These are phyloP conservation scores for Mortierella sp. DNA, from an alignment of 371 early-diverging fungal genomes.

Conservation along the genomic window DNA sequence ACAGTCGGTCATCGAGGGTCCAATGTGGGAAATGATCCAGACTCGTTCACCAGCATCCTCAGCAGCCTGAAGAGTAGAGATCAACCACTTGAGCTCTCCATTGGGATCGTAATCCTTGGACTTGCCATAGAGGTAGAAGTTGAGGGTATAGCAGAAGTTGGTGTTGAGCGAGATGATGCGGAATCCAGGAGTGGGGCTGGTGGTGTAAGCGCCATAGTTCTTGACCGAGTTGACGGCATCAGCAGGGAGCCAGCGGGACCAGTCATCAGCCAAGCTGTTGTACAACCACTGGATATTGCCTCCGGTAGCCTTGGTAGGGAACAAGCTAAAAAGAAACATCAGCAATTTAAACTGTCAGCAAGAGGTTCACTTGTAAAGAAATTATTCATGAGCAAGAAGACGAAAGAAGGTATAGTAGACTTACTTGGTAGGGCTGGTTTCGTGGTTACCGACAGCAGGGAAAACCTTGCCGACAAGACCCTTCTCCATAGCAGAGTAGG, in stretches of 20 bases:
- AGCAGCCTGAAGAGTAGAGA: slow-evolving; percentile 60
- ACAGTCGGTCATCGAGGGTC: slow-evolving; percentile 63
- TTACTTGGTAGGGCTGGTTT: slow-evolving; percentile 44
- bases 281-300: slow-evolving; percentile 57
- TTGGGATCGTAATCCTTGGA: slow-evolving; percentile 59
- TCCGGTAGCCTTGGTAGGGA: slow-evolving; percentile 53
- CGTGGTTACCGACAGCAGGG: slow-evolving; percentile 70
- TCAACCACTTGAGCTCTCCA: slow-evolving; percentile 61
- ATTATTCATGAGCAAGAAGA: too few species aligned
- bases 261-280: slow-evolving; percentile 46
- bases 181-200: slow-evolving; percentile 56
- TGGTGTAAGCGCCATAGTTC: slow-evolving; percentile 61
- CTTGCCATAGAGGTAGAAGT: slow-evolving; percentile 54
- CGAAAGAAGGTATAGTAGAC: too few species aligned
- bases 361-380: not conserved
- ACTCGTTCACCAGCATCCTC: slow-evolving; percentile 67
- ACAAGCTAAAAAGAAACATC: slow-evolving; percentile 8
- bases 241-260: slow-evolving; percentile 57
- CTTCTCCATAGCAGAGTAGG: slow-evolving; percentile 56
- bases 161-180: slow-evolving; percentile 69
- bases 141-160: slow-evolving; percentile 69
- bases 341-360: not conserved
- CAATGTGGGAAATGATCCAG: slow-evolving; percentile 71
- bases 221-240: slow-evolving; percentile 28
- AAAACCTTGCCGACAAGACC: slow-evolving; percentile 57